Percentiles rank a stretch among this genome's conserved stretches.
These are phyloP conservation scores for Biscogniauxia mediterranea DNA, from an alignment of 2,329 filamentous ascomycete species.

Conservation along the genomic window DNA sequence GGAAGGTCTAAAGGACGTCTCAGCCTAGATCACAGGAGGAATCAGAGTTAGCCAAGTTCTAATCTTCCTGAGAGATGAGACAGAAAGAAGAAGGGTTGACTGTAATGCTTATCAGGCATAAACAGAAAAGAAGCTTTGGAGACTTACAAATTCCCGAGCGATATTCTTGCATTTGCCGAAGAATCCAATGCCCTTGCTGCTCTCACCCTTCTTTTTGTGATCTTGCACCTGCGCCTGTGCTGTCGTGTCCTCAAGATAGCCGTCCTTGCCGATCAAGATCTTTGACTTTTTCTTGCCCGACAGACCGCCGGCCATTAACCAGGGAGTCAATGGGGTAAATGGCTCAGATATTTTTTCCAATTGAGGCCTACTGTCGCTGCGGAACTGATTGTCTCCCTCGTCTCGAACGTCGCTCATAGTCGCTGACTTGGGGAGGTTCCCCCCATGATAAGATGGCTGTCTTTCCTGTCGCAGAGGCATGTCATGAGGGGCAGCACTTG, in stretches of 20 bases:
- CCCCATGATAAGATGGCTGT: neutral
- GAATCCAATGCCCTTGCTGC: constrained; percentile 22
- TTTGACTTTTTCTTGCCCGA: constrained; percentile 35
- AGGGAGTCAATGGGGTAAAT: constrained; percentile 31
- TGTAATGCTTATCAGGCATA: no score
- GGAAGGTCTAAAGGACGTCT: constrained; percentile 13
- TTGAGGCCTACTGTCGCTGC: neutral
- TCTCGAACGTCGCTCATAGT: neutral
- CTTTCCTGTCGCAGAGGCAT: neutral
- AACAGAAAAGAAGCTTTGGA: neutral
- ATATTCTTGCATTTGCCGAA: constrained; percentile 40
- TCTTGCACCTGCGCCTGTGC: neutral
- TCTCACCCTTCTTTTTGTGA: constrained; percentile 16
- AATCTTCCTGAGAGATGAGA: neutral
- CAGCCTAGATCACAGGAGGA: neutral
- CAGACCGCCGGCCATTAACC: constrained; percentile 16
- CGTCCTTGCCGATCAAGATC: constrained; percentile 53
- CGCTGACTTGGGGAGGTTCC: neutral
- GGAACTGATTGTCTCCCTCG: neutral
- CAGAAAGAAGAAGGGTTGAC: neutral
- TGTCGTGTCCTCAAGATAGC: constrained; percentile 51
- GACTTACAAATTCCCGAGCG: constrained; percentile 52
- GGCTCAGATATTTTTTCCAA: constrained; percentile 6
- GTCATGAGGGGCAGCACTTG: neutral
- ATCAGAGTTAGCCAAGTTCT: no score